Base-by-base conservation (phyloP, 2,329 filamentous ascomycete species). In the Trichoderma guizhouense region DNA sequence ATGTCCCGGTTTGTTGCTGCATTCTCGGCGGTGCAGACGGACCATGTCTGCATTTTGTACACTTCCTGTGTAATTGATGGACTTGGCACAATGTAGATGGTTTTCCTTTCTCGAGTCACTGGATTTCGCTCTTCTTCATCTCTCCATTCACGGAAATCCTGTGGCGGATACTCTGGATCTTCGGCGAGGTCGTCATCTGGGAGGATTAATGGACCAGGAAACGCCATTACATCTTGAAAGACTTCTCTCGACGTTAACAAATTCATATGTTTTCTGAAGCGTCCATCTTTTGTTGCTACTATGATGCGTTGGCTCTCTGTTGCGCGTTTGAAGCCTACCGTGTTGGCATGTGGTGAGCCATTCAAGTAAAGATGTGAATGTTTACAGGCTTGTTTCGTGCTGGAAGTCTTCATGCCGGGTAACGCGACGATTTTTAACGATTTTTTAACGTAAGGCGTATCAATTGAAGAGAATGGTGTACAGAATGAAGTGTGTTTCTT, bases 151-250 rank as follows among this genome's bases (percentile, higher is more conserved):
- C 82, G 81, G 55, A 89, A 80, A 51, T 82, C 86, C 73, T 92
- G 89, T 0, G 85, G 79, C 1, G 84, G 81, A 51, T 82, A 83
- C 6, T 84, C 80, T 1, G 87, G 85, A 51, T 91, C 86, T 39
- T 83, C 79, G 0, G 86, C 84, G 1, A 92, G 81, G 24, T 88
- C 87, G 76, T 92, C 90, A 3, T 81, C 83, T 0, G 90, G 90
- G 0, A 92, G 79, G 0, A 91, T 81, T 7, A 92, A 77, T 0
- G 90, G 89, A 0, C 82, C 87, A 0, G 89, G 90, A 73, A 90
- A 92, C 0, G 81, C 79, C 36, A 72, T 75, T 0, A 71, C 68
- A 24, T 81, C 74, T 9, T 72, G 72, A 58, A 74, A 57, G 0
- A 65, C 72, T 6, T 76, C 72, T 2, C 74, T 68, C 3, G 75